These are phyloP conservation scores for Arthrinium phaeospermum DNA, from an alignment of 2,329 filamentous ascomycete species.

Conservation along the genomic window DNA sequence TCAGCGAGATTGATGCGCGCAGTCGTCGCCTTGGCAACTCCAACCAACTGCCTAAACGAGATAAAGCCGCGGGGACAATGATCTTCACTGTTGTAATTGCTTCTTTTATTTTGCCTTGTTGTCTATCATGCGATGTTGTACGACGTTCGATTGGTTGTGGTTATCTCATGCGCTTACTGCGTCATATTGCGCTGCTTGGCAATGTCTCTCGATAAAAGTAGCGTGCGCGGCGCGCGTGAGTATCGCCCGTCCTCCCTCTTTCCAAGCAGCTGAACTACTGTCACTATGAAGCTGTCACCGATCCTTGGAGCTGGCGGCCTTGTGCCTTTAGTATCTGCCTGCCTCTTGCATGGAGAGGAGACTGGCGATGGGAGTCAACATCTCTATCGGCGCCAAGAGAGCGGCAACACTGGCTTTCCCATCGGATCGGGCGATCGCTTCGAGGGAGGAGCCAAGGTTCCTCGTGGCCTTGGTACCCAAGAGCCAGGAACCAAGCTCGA, in stretches of 20 bases:
- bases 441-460: conserved; percentile 44
- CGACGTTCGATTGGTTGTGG: neutral
- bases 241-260: neutral
- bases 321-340: conserved; percentile 17
- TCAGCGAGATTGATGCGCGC: neutral
- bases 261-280: neutral
- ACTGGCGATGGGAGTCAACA: neutral
- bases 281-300: conserved; percentile 17
- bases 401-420: conserved; percentile 29
- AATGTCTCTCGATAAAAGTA: conserved; percentile 3
- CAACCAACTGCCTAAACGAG: conserved; percentile 4
- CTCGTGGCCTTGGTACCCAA: conserved; percentile 47
- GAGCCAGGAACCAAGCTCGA: conserved; percentile 40
- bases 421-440: conserved; percentile 44
- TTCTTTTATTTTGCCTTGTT: neutral
- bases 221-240: neutral
- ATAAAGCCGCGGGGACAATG: neutral
- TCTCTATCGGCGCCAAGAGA: conserved; percentile 3
- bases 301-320: conserved; percentile 13
- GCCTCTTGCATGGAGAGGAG: conserved; percentile 17
- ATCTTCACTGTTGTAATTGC: neutral
- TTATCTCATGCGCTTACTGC: neutral
- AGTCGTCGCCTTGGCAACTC: neutral
- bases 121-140: neutral
- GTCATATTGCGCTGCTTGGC: conserved; percentile 1